Evolutionary conservation across 1,284 basidiomycete genomes (phyloP).

Genomic region (Apiotrichum montevideense): DNA sequence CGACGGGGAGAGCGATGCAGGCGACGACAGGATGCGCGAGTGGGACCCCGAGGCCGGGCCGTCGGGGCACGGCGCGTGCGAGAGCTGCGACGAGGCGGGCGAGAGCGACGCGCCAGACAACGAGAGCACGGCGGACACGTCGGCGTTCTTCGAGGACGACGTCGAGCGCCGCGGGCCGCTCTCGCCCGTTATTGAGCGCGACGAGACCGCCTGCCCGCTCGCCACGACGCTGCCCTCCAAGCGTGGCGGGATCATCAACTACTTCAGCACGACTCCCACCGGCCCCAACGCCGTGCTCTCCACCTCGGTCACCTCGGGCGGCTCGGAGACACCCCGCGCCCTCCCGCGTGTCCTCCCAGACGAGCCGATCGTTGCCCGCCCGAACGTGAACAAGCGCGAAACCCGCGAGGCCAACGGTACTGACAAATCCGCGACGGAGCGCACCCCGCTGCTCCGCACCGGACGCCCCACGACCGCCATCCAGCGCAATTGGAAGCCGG

Average conservation of each 20-base stretch:
- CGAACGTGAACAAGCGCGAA: no score
- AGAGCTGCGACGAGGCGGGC: conserved; percentile 19
- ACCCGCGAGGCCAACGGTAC: background rate
- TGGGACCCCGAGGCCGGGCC: conserved; percentile 21
- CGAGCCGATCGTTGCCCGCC: background rate
- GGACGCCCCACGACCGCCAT: background rate
- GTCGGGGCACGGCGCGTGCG: background rate
- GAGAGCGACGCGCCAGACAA: conserved; percentile 23
- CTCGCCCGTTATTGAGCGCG: conserved; percentile 8
- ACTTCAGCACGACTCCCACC: conserved; percentile 13
- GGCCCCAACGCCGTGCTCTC: background rate
- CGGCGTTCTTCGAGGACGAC: conserved; percentile 15
- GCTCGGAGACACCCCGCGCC: conserved; percentile 12
- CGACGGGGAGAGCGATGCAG: conserved; percentile 2
- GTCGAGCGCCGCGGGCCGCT: conserved; percentile 4
- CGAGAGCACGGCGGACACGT: conserved; percentile 25
- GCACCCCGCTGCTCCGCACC: conserved; percentile 5
- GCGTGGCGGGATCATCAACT: conserved; percentile 12
- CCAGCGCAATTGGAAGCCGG: conserved; percentile 1
- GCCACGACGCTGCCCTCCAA: conserved; percentile 3
- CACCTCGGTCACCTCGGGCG: conserved; percentile 5
- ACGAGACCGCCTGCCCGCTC: background rate
- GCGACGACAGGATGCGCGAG: conserved; percentile 6
- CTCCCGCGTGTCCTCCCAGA: conserved; percentile 5
- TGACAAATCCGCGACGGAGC: background rate